Evolutionary conservation across 805 yeast species (phyloP).

Genomic region (Saturnispora dispora): DNA sequence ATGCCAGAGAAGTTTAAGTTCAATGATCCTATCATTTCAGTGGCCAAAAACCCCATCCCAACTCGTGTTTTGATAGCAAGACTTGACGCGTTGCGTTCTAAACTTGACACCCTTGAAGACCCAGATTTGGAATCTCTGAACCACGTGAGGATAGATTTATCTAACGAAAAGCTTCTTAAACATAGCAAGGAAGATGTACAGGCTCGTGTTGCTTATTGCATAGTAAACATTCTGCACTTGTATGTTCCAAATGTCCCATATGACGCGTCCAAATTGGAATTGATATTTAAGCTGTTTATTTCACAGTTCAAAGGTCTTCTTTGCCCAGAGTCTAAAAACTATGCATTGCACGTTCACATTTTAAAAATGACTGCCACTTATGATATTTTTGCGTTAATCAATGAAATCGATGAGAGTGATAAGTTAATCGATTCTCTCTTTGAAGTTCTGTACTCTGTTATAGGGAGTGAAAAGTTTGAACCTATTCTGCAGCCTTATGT

Average conservation of each 20-base stretch:
- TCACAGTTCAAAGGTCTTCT: slow-evolving; percentile 49
- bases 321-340: slow-evolving; percentile 47
- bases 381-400: slow-evolving; percentile 36
- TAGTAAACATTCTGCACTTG: slow-evolving; percentile 65
- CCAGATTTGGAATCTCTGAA: slow-evolving; percentile 43
- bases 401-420: slow-evolving; percentile 62
- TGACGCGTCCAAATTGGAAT: slow-evolving; percentile 51
- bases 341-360: slow-evolving; percentile 53
- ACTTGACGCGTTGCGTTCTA: slow-evolving; percentile 50
- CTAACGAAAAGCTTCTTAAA: slow-evolving; percentile 47
- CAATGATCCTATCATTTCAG: slow-evolving; percentile 36
- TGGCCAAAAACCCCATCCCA: slow-evolving; percentile 47
- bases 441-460: slow-evolving; percentile 48
- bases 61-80: slow-evolving; percentile 53
- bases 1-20: slow-evolving; percentile 10
- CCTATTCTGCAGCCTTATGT: slow-evolving; percentile 45
- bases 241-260: slow-evolving; percentile 91
- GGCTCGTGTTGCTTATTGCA: slow-evolving; percentile 60
- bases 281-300: slow-evolving; percentile 58
- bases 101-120: slow-evolving; percentile 54
- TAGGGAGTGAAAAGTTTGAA: slow-evolving; percentile 33
- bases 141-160: slow-evolving; percentile 40
- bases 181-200: slow-evolving; percentile 63
- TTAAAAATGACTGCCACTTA: slow-evolving; percentile 66
- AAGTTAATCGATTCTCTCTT: slow-evolving; percentile 48